A percentile compares a stretch with the other conserved stretches of the same genome.
phyloP scores from a whole-genome alignment of 2,329 filamentous ascomycete species.

The Penicillium sp. region DNA sequence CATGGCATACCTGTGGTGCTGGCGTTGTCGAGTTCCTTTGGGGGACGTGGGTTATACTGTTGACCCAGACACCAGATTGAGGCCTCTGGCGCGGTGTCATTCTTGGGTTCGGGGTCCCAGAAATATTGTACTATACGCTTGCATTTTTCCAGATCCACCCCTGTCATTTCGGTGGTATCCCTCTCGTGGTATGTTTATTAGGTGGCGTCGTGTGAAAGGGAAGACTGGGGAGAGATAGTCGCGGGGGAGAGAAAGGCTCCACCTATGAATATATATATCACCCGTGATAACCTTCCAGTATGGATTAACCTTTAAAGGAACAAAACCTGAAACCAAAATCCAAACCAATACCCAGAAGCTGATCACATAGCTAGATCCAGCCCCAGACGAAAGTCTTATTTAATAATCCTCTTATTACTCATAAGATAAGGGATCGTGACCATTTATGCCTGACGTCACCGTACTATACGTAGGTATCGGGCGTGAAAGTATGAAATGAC shows the following conservation, averaged over 20 bases:
- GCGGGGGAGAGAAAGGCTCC: neutral
- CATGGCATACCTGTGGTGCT: conserved; percentile 2
- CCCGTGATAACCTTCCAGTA: neutral
- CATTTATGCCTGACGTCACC: neutral
- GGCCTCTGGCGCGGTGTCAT: conserved; percentile 65
- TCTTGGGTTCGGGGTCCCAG: conserved; percentile 85
- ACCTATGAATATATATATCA: neutral
- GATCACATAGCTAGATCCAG: too few species aligned
- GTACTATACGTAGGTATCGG: neutral
- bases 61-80: conserved; percentile 82
- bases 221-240: neutral
- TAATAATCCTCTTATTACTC: neutral
- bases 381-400: too few species aligned
- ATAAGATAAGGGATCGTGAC: neutral
- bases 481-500: neutral
- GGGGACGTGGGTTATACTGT: conserved; percentile 49
- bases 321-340: neutral
- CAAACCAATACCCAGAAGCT: too few species aligned
- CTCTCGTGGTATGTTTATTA: neutral
- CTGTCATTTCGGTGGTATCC: conserved; percentile 52
- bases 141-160: conserved; percentile 72
- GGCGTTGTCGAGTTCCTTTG: neutral
- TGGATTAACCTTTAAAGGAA: neutral
- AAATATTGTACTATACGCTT: conserved; percentile 86
- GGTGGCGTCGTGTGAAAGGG: neutral